These are phyloP conservation scores for Petrea volubilis DNA, from an alignment of 257 asterid genomes.

Conservation along the genomic window DNA sequence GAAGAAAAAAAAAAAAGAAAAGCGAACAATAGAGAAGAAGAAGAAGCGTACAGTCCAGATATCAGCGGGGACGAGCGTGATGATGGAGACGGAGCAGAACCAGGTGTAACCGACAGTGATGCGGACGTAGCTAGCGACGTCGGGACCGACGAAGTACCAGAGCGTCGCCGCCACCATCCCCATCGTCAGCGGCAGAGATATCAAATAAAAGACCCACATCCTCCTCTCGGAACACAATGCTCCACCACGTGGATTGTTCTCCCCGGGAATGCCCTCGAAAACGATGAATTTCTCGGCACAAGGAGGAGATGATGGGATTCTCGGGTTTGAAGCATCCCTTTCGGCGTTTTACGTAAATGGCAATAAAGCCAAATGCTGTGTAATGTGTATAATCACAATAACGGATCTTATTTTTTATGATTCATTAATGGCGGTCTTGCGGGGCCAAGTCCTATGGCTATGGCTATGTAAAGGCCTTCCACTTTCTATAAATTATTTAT, in stretches of 20 bases:
- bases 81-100: conserved; percentile 74
- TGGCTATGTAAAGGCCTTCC: background rate
- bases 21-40: background rate
- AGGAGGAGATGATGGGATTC: conserved; percentile 5
- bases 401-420: background rate
- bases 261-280: background rate
- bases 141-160: conserved; percentile 70
- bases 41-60: conserved; percentile 69
- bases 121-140: conserved; percentile 65
- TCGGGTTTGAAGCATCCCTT: conserved; percentile 10
- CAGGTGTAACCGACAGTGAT: conserved; percentile 76
- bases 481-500: background rate
- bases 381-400: background rate
- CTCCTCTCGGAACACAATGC: background rate
- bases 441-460: background rate
- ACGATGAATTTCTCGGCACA: background rate
- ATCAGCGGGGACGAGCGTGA: conserved; percentile 80
- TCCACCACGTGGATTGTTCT: background rate
- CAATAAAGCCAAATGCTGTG: background rate
- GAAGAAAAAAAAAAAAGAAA: background rate
- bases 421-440: background rate
- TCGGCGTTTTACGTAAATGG: conserved; percentile 11
- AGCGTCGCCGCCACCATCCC: conserved; percentile 71
- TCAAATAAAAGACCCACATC: conserved; percentile 76
- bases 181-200: conserved; percentile 70